These are phyloP conservation scores for Gaultheria prostrata DNA, from an alignment of 148 eudicot genomes.

Conservation along the genomic window DNA sequence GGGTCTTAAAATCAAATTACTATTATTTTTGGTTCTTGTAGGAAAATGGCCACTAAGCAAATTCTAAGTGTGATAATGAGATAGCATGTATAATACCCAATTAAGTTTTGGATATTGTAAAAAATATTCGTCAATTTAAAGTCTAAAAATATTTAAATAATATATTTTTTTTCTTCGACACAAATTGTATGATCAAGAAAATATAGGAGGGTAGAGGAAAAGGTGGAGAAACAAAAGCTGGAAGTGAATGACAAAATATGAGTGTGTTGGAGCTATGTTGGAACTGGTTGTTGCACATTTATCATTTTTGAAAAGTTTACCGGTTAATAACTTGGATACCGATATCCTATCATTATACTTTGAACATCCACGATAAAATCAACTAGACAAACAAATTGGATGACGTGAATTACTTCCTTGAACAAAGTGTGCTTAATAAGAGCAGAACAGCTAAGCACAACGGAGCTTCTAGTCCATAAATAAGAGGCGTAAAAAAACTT, in stretches of 20 bases:
- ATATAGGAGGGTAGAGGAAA: too few relatives aligned
- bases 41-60: too few relatives aligned
- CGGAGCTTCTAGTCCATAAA: not conserved
- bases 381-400: not conserved
- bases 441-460: not conserved
- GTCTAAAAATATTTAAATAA: too few relatives aligned
- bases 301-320: not conserved
- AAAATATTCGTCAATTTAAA: not conserved
- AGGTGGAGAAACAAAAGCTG: not conserved
- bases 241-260: not conserved
- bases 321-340: not conserved
- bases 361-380: not conserved
- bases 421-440: too few relatives aligned
- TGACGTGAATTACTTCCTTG: not conserved
- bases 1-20: too few relatives aligned
- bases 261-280: too few relatives aligned
- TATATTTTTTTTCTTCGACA: too few relatives aligned
- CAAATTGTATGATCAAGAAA: too few relatives aligned
- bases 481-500: not conserved
- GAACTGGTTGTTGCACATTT: too few relatives aligned
- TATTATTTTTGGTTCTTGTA: too few relatives aligned
- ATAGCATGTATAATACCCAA: too few relatives aligned
- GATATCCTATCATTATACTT: not conserved
- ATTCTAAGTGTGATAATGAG: too few relatives aligned
- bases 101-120: not conserved